A percentile compares a stretch with the other conserved stretches of the same genome.
phyloP scores from a whole-genome alignment of 2,329 filamentous ascomycete species.

The Epicoccum nigrum region DNA sequence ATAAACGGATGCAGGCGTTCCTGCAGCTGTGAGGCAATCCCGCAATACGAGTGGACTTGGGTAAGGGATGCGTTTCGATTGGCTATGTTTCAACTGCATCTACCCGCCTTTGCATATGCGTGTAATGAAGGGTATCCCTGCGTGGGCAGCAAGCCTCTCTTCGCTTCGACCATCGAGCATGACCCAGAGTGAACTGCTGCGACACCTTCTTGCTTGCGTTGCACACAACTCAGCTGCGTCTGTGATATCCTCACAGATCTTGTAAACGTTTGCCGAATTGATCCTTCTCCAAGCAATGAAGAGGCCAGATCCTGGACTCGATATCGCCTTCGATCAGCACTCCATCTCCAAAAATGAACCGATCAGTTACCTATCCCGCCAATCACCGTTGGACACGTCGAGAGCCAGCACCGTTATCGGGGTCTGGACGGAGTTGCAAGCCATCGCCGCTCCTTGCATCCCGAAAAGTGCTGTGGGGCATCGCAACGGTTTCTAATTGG shows the following conservation, averaged over 20 bases:
- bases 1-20: conserved; percentile 38
- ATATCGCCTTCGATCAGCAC: conserved; percentile 19
- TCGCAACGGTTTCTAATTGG: conserved; percentile 32
- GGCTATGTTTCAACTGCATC: conserved; percentile 40
- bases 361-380: conserved; percentile 38
- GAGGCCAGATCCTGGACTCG: conserved; percentile 1
- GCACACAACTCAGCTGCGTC: conserved; percentile 26
- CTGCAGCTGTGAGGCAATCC: conserved; percentile 47
- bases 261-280: not conserved
- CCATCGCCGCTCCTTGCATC: conserved; percentile 46
- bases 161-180: conserved; percentile 25
- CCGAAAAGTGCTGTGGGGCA: conserved; percentile 36
- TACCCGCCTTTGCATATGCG: conserved; percentile 49
- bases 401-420: conserved; percentile 47
- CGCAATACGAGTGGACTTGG: conserved; percentile 38
- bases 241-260: conserved; percentile 9
- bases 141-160: conserved; percentile 19
- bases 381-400: conserved; percentile 48
- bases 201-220: conserved; percentile 25
- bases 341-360: conserved; percentile 27
- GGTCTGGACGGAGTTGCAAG: conserved; percentile 38
- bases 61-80: conserved; percentile 25
- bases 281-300: not conserved
- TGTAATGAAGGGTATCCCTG: conserved; percentile 45
- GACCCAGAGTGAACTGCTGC: conserved; percentile 27